Conservation (phyloP, 2,329 filamentous ascomycete species). For the Phialophora verrucosa region DNA sequence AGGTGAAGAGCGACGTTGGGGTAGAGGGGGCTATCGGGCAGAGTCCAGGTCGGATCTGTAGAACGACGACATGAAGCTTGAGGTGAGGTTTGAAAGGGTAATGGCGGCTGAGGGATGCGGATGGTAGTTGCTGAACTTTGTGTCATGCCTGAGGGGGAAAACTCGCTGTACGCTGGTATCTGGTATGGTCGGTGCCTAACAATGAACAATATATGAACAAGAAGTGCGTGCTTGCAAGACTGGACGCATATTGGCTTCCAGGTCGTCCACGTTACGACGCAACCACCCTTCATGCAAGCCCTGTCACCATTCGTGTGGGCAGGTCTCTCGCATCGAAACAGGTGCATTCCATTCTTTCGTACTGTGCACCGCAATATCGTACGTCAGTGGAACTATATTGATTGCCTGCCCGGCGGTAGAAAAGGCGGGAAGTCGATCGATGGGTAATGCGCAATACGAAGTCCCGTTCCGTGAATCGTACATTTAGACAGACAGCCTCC, state of each 20-base stretch:
- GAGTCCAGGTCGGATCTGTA: conserved; percentile 29
- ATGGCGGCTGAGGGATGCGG: background rate
- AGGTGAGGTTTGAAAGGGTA: background rate
- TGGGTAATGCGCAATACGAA: too few species aligned
- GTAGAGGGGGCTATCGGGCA: conserved; percentile 31
- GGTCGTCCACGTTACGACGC: background rate
- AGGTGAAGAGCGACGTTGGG: conserved; percentile 27
- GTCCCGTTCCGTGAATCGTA: too few species aligned
- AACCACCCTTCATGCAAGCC: background rate
- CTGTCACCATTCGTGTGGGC: background rate
- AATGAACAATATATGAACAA: background rate
- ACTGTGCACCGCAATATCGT: background rate
- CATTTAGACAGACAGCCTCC: too few species aligned
- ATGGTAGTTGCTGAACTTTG: background rate
- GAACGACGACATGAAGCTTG: background rate
- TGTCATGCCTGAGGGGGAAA: background rate
- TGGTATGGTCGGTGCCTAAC: background rate
- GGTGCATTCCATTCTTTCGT: background rate
- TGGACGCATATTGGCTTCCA: background rate
- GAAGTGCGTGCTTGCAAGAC: background rate
- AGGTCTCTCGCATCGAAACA: background rate
- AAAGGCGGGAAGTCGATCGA: background rate
- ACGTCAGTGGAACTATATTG: background rate
- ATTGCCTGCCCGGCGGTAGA: background rate
- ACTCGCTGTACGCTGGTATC: background rate